Evolutionary conservation across 768 basidiomycete genomes (phyloP).

Genomic region (Tulasnella sp.): DNA sequence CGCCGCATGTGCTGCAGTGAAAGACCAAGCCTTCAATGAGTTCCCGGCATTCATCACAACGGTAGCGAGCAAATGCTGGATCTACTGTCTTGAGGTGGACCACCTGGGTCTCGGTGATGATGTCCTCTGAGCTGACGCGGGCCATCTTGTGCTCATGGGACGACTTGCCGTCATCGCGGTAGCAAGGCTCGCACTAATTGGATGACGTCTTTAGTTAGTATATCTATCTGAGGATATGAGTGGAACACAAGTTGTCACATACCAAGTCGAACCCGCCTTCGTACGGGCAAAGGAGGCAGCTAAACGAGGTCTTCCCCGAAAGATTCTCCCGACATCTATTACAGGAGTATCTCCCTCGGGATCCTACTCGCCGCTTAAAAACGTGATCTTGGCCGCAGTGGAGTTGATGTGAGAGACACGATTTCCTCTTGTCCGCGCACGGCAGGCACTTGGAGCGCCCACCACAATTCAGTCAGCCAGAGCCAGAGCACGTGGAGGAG

Average conservation of each 20-base stretch:
- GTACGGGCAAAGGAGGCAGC: not conserved
- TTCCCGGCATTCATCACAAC: not conserved
- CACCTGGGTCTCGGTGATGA: not conserved
- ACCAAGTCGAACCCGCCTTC: not conserved
- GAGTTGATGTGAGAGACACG: not conserved
- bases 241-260: not conserved
- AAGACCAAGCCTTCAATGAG: conserved; percentile 1
- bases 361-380: not conserved
- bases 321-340: not conserved
- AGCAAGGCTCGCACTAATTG: not conserved
- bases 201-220: not conserved
- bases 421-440: not conserved
- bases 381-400: not conserved
- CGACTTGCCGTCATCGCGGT: not conserved
- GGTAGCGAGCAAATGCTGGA: not conserved
- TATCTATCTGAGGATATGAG: not conserved
- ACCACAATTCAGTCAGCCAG: not conserved
- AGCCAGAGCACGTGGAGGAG: not conserved
- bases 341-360: not conserved
- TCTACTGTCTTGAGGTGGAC: not conserved
- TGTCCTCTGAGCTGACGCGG: not conserved
- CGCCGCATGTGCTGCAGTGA: conserved; percentile 2
- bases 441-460: not conserved
- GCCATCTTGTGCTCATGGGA: not conserved
- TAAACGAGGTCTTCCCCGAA: not conserved